Percentiles rank a stretch among this genome's conserved stretches.
Conservation (phyloP, 768 basidiomycete genomes). For the Kwoniella pini region DNA sequence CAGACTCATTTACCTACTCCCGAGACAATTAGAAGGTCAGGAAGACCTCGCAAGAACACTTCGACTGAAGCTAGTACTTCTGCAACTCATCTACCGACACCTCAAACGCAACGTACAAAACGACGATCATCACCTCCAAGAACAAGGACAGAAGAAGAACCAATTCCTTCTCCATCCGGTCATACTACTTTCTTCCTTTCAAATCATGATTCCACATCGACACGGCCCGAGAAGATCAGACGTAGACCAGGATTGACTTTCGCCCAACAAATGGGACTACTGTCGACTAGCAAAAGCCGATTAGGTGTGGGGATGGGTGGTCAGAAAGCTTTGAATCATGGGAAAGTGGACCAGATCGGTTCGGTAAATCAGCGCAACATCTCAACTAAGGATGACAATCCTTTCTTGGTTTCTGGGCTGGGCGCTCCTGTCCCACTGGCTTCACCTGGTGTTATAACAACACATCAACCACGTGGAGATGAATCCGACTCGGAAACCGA, state of each 20-base stretch:
- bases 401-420: constrained; percentile 27
- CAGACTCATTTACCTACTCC: constrained; percentile 38
- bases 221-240: constrained; percentile 20
- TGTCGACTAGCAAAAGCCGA: constrained; percentile 13
- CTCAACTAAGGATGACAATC: constrained; percentile 18
- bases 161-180: constrained; percentile 30
- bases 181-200: constrained; percentile 47
- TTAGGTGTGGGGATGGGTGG: constrained; percentile 42
- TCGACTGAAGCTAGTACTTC: not conserved
- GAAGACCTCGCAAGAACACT: constrained; percentile 22
- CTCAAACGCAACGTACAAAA: constrained; percentile 42
- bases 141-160: not conserved
- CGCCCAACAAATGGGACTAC: constrained; percentile 46
- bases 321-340: constrained; percentile 20
- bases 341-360: constrained; percentile 32
- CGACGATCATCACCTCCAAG: constrained; percentile 4
- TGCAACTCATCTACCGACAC: constrained; percentile 35
- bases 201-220: not conserved
- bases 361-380: not conserved
- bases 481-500: constrained; percentile 9
- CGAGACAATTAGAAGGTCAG: constrained; percentile 31
- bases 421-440: constrained; percentile 10
- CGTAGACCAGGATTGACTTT: constrained; percentile 46
- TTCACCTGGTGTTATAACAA: constrained; percentile 29
- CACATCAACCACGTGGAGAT: constrained; percentile 15